Base-by-base conservation (phyloP, 164 flowering plant species). In the Piper betle region DNA sequence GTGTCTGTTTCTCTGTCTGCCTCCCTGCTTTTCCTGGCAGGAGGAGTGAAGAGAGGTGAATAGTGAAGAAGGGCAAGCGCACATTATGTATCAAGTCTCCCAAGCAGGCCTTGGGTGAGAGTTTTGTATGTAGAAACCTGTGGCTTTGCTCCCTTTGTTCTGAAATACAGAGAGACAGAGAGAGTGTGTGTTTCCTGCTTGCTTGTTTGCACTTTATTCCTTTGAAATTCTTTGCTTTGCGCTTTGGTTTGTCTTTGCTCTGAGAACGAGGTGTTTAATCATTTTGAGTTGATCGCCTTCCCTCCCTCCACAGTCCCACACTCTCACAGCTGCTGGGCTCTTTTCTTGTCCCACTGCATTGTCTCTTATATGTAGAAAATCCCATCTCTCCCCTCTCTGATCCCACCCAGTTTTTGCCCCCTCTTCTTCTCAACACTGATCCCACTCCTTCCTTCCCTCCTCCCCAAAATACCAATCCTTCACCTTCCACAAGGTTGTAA, bases 201-300 rank as follows among this genome's bases (percentile, higher is more conserved):
- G 64, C 62, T 68, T 7, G n/a, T n/a, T 43, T 68, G 72, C 87
- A 73, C 95, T 90, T 88, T 88, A 83, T 85, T 82, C 86, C 81
- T 85, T 79, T 83, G 86, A 86, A 83, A 80, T 79, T 79, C 80
- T 71, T 77, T 74, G 72, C 84, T 74, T 82, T 81, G 83, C 71
- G 75, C 84, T 81, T 43, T 10, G n/a, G n/a, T n/a, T 15, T 43
- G 50, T 43, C 50, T 43, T 43, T 10, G n/a, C n/a, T 71, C 84
- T 68, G 70, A 68, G 81, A 79, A 81, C 84, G 87, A 82, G 87
- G 84, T 75, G 70, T 65, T 64, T 72, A 58, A 60, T 43, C 50
- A 8, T 15, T 4, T 41, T 41, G 6, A 41, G 4, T 59, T 62
- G 57, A 61, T n/a, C 67, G 64, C 52, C 57, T 66, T 65, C 73